A percentile compares a stretch with the other conserved stretches of the same genome.
These are phyloP conservation scores for Trifolium pratense DNA, from an alignment of 306 rosid genomes.

Conservation along the genomic window DNA sequence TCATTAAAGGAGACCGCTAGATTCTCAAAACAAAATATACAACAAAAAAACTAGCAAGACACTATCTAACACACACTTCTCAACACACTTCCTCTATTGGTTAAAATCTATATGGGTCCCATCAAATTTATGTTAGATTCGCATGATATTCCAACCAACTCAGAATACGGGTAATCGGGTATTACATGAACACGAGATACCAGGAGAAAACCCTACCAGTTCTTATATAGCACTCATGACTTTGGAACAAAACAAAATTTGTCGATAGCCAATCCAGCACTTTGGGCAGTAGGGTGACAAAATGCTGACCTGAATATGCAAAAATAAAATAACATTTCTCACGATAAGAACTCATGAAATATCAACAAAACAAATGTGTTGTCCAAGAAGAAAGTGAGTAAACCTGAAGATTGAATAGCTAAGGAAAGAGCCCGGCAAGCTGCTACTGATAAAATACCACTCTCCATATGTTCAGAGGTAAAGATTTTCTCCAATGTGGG, in stretches of 20 bases:
- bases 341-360: conserved; percentile 31
- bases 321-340: conserved; percentile 9
- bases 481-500: conserved; percentile 87
- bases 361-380: conserved; percentile 31
- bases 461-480: conserved; percentile 89
- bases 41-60: neutral
- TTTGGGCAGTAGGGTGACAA: conserved; percentile 68
- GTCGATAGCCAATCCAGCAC: conserved; percentile 84
- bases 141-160: conserved; percentile 1
- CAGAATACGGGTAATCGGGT: neutral
- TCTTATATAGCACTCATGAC: conserved; percentile 92
- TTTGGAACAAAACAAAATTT: conserved; percentile 81
- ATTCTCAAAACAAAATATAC: conserved; percentile 21
- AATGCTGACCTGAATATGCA: conserved; percentile 79
- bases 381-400: conserved; percentile 25
- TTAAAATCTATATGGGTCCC: neutral
- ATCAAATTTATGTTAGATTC: neutral
- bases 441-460: conserved; percentile 77
- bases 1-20: neutral
- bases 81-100: neutral
- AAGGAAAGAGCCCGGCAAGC: conserved; percentile 94
- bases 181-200: conserved; percentile 34
- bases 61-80: neutral
- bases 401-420: conserved; percentile 95
- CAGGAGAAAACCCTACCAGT: conserved; percentile 64